Evolutionary conservation across 805 yeast genomes (phyloP).

Genomic region (Candida ortonii): DNA sequence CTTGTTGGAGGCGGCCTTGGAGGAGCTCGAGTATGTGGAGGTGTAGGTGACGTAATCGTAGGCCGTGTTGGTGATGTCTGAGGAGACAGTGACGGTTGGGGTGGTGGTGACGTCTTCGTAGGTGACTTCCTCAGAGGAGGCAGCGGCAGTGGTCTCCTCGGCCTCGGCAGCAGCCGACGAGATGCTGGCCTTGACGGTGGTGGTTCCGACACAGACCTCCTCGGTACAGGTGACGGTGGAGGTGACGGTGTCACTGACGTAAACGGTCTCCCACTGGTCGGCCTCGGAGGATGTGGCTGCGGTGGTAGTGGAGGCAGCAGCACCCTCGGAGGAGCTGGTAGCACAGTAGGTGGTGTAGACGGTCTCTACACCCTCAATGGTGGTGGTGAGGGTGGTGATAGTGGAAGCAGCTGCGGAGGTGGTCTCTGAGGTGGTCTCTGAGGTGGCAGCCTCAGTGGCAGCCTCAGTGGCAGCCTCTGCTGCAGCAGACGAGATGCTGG

Average conservation of each 20-base stretch:
- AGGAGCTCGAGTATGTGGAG: slow-evolving; percentile 13
- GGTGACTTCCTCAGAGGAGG: slow-evolving; percentile 13
- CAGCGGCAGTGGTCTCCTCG: slow-evolving; percentile 3
- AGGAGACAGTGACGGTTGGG: slow-evolving; percentile 41
- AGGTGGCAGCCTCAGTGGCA: slow-evolving; percentile 7
- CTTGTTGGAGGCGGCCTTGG: slow-evolving; percentile 10
- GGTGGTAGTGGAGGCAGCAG: slow-evolving; percentile 13
- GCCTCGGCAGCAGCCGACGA: slow-evolving; percentile 8
- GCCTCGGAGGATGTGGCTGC: slow-evolving; percentile 11
- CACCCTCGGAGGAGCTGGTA: slow-evolving; percentile 10
- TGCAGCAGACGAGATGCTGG: slow-evolving; percentile 6
- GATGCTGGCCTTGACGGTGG: slow-evolving; percentile 12
- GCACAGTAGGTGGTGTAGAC: slow-evolving; percentile 26
- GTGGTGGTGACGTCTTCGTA: slow-evolving; percentile 28
- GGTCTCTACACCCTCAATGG: slow-evolving; percentile 16
- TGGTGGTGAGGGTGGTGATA: slow-evolving; percentile 16
- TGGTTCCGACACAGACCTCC: slow-evolving; percentile 4
- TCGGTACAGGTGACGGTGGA: slow-evolving; percentile 15
- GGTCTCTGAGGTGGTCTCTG: slow-evolving; percentile 8
- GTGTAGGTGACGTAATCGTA: slow-evolving; percentile 24
- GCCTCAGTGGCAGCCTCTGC: slow-evolving; percentile 4
- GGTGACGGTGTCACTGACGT: slow-evolving; percentile 1
- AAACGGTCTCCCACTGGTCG: slow-evolving; percentile 11
- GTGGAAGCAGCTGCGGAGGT: slow-evolving; percentile 6
- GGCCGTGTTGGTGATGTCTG: slow-evolving; percentile 39